Evolutionary conservation across 257 asterid genomes (phyloP), one percentile per base, ranked within the genome.

Genomic region (Coffea eugenioides): DNA sequence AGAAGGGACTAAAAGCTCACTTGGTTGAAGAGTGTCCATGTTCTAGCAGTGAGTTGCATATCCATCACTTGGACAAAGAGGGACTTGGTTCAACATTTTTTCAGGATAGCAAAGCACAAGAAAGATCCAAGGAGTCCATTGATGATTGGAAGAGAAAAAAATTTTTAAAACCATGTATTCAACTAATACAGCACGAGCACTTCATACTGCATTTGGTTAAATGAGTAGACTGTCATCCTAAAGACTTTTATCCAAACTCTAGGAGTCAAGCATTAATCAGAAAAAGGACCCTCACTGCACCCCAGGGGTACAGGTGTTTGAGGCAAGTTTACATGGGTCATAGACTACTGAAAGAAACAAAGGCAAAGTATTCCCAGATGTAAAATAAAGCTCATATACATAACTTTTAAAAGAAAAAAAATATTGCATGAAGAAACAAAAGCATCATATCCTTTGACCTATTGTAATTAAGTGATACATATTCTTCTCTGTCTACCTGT

Each of bases 401-500:
- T 39, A 2, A 70, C 0, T 10, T 13, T 31, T 31, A 54, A 25
- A 5, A 62, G 39, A 21, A 25, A 31, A 69, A 56, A 54, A 45
- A 41, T 23, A 34, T 45, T 49, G 14, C 48, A 69, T 78, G 36
- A 61, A 39, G 62, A 51, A 72, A 66, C 8, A 54, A 61, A 73
- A 75, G 8, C 10, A n/a, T 54, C 61, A 49, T 21, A 21, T 57
- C 39, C 27, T 34, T 57, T 16, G 59, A 16, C 7, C 20, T 0
- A 57, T 18, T 57, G 25, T n/a, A 20, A 25, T 18, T 20, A 20
- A 11, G 2, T 34, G 14, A 16, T 21, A 14, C 39, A 43, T 62
- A 11, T 39, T 41, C 13, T 64, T 18, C 52, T 21, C 71, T 67
- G 23, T n/a, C n/a, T 87, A 93, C 98, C 99, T 87, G 87, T 88